Base-by-base conservation (phyloP, 169 alveolate genomes). In the Cryptosporidium ryanae region DNA sequence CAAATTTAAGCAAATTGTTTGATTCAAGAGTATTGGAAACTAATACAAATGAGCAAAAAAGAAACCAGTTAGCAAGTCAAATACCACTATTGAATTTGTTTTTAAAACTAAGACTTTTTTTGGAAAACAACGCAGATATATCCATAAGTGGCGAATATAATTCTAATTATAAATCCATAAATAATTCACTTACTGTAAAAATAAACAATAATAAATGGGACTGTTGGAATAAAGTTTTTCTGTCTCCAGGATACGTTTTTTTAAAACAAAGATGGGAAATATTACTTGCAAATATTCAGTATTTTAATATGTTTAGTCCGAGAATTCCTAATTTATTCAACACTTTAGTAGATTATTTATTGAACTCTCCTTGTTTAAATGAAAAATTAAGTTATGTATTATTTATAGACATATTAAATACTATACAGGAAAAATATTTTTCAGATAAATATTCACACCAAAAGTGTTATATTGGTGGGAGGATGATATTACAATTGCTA, bases 401-500 rank as follows among this genome's bases (percentile, higher is more conserved):
- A 13, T 12, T 76, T 7, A 38, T 43, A 13, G 71, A 76, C 29
- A 57, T 76, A 5, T 17, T 76, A 15, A 13, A 25, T 15, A 52
- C 34, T 32, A 76, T 76, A 23, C 66, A 68, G 52, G 70, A 76
- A 17, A 76, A 61, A 23, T 76, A 59, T 50, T 76, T 59, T 34
- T 76, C 71, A 1, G 65, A 48, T 18, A 7, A 21, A 6, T 59
- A 18, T 34, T 76, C 87, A 5, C 70, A 54, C 21, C 82, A 34
- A 65, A 76, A 76, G 32, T 63, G 63, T 50, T 54, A 25, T 34
- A 21, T 61, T 76, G 87, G 87, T 44, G 70, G 65, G 15, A 76
- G 87, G 18, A 61, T 76, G 71, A 76, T 76, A 21, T 63, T 76
- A 7, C 70, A 76, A 17, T 21, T 76, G 4, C 15, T 61, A 15